Percentiles rank a stretch among this genome's conserved stretches.
Conservation (phyloP, 2,329 filamentous ascomycete genomes). For the Huntiella bhutanensis region DNA sequence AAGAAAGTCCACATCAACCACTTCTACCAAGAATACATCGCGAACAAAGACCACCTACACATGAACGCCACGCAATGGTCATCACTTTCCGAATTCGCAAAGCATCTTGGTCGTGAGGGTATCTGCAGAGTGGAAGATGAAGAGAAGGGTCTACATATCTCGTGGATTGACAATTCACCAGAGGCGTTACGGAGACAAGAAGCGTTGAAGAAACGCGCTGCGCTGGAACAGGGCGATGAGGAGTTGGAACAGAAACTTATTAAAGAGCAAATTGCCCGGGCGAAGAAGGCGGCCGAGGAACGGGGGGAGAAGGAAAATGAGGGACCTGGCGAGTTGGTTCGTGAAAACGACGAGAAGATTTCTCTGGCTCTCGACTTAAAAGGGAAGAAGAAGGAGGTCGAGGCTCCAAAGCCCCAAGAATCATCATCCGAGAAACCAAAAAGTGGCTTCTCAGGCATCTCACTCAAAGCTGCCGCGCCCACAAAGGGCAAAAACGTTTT, state of each 20-base stretch:
- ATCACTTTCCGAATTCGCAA: conserved; percentile 75
- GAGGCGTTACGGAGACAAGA: conserved; percentile 68
- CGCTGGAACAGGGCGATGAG: conserved; percentile 78
- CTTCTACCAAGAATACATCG: conserved; percentile 90
- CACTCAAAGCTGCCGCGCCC: conserved; percentile 39
- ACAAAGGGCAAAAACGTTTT: conserved; percentile 62
- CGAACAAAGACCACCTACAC: conserved; percentile 72
- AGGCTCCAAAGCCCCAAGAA: conserved; percentile 1
- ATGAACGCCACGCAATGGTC: conserved; percentile 90
- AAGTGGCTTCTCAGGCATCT: conserved; percentile 26
- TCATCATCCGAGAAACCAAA: conserved; percentile 19
- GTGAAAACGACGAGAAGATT: conserved; percentile 57
- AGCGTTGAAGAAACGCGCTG: conserved; percentile 63
- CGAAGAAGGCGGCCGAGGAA: conserved; percentile 38
- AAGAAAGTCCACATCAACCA: conserved; percentile 78
- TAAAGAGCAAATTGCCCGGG: conserved; percentile 63
- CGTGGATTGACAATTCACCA: conserved; percentile 82
- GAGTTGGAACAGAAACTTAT: conserved; percentile 72
- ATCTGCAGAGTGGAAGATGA: conserved; percentile 82
- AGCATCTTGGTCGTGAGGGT: conserved; percentile 67
- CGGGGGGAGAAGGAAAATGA: conserved; percentile 23
- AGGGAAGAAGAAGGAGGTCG: conserved; percentile 18
- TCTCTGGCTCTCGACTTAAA: conserved; percentile 44
- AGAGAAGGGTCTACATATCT: conserved; percentile 64
- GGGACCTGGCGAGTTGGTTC: conserved; percentile 29